phyloP scores from a whole-genome alignment of 805 yeast genomes.

The Pichia nanzhaoensis region DNA sequence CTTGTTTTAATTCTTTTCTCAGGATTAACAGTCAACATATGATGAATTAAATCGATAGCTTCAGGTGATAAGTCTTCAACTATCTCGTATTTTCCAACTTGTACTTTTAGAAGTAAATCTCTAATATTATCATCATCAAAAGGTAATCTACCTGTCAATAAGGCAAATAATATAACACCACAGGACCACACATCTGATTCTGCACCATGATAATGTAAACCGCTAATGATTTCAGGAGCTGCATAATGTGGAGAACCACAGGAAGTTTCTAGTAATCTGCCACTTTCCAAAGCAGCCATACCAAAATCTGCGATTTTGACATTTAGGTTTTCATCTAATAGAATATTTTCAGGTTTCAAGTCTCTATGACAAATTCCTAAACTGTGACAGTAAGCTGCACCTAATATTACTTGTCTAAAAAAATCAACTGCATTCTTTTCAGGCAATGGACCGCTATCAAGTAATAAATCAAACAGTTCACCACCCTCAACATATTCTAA shows the following conservation, averaged over 20 bases:
- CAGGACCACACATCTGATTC: conserved; percentile 98
- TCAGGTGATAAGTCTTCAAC: conserved; percentile 73
- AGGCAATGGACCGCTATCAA: conserved; percentile 80
- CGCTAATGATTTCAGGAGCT: conserved; percentile 95
- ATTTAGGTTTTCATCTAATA: conserved; percentile 75
- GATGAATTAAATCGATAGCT: conserved; percentile 77
- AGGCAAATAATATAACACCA: conserved; percentile 90
- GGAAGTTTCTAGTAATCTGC: conserved; percentile 78
- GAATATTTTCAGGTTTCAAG: conserved; percentile 71
- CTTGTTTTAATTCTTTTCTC: conserved; percentile 68
- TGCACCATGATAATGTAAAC: conserved; percentile 91
- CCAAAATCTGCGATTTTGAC: conserved; percentile 98
- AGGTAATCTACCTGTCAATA: conserved; percentile 91
- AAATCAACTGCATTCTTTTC: conserved; percentile 88
- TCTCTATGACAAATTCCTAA: conserved; percentile 71
- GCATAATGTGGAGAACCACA: conserved; percentile 99
- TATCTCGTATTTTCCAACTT: conserved; percentile 79
- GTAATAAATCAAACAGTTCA: conserved; percentile 85
- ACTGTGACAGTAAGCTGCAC: conserved; percentile 60
- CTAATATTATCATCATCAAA: conserved; percentile 96
- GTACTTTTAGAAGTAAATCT: conserved; percentile 80
- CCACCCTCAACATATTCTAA: conserved; percentile 97
- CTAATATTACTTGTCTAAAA: conserved; percentile 65
- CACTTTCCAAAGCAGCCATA: conserved; percentile 93
- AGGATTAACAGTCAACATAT: conserved; percentile 82